Base-by-base conservation (phyloP, 192 early-diverging fungal species). In the Gryganskiella cystojenkinii region DNA sequence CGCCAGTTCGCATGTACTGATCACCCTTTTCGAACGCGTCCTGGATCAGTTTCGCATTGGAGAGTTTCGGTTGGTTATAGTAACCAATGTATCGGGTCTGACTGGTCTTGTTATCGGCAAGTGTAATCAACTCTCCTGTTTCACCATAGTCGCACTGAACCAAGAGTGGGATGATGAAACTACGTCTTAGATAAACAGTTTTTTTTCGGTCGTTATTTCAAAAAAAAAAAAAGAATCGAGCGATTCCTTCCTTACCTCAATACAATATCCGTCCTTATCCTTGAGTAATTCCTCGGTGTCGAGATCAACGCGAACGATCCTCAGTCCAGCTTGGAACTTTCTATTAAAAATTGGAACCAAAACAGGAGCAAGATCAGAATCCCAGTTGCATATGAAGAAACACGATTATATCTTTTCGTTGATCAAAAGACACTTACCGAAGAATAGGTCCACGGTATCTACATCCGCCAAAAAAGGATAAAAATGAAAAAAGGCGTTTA, bases 11-110 rank as follows among this genome's bases (percentile, higher is more conserved):
- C 54, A 80, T 59, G 64, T 82, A 90, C 35, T 58, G 60, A 68
- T 92, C 90, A n/a, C 87, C 88, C 42, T 91, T 85, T 24, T 43
- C 61, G 80, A 91, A 88, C 5, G 87, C 89, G 76, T 91, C 54
- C 20, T 44, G 31, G 25, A 87, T 53, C 17, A 82, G 70, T 45
- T 83, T 87, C 24, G 84, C 83, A 34, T 81, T 78, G 1, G 87
- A 86, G 5, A 78, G 81, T 24, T 61, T 49, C 17, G 70, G 57
- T 44, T 84, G 74, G 46, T 84, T 81, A 56, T 83, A 87, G 58
- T 87, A 87, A 25, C 81, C 58, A 33, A 44, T 59, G 74, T 19
- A 83, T 44, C 70, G 86, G 81, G 46, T 68, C 51, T 51, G 50
- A 52, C 33, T 54, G 69, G 34, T 63, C 64, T 24, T 55, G 62